A percentile compares a stretch with the other conserved stretches of the same genome.
These are phyloP conservation scores for Hirschioporus abietinus DNA, from an alignment of 768 basidiomycete genomes.

Conservation along the genomic window DNA sequence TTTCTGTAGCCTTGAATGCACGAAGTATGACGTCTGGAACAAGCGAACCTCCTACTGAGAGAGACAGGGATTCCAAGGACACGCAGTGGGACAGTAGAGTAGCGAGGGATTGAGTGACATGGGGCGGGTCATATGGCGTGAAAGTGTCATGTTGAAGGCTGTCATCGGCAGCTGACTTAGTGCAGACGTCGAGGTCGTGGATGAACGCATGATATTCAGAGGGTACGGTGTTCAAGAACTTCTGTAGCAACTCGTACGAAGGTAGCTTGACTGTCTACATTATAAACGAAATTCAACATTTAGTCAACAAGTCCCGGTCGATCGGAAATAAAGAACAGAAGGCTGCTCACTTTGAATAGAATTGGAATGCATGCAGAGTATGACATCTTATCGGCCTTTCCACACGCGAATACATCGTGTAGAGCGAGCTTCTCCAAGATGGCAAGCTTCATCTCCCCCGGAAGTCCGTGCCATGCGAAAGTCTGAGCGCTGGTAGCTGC, in stretches of 20 bases:
- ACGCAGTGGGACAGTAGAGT: conserved; percentile 44
- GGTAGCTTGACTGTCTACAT: conserved; percentile 46
- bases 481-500: not conserved
- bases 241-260: conserved; percentile 37
- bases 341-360: conserved; percentile 47
- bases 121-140: conserved; percentile 24
- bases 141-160: conserved; percentile 22
- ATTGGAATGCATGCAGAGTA: conserved; percentile 53
- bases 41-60: conserved; percentile 45
- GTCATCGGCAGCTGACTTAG: conserved; percentile 30
- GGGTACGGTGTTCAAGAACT: conserved; percentile 56
- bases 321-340: not conserved
- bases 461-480: conserved; percentile 49
- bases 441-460: conserved; percentile 59
- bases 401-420: conserved; percentile 40
- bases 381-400: conserved; percentile 42
- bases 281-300: conserved; percentile 13
- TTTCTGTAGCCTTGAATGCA: conserved; percentile 32
- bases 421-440: conserved; percentile 45
- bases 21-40: conserved; percentile 41
- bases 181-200: conserved; percentile 41
- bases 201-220: conserved; percentile 44
- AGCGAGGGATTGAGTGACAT: conserved; percentile 35
- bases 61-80: conserved; percentile 39
- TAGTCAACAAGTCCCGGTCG: conserved; percentile 6